Base-by-base conservation (phyloP, 2,329 filamentous ascomycete species). In the Neurospora crassa region DNA sequence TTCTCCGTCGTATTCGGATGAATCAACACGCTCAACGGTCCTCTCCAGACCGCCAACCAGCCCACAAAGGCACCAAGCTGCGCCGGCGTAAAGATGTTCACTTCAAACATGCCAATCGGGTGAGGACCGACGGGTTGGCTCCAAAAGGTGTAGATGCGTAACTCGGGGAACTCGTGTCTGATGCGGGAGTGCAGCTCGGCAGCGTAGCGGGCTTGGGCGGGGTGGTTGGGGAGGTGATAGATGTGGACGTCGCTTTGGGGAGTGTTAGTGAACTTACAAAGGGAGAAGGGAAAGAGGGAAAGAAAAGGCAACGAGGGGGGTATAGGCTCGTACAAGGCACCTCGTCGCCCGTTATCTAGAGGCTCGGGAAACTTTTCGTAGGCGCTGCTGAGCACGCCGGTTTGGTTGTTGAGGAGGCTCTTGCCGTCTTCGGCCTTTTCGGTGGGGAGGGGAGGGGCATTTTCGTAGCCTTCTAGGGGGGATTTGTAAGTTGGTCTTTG, bases 41-140 rank as follows among this genome's bases (percentile, higher is more conserved):
- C 94, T 5, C 94, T 86, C 81, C 94, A 90, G 71, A 97, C 88
- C 40, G 92, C 87, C 40, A 97, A 82, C 94, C 94, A 97, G 0
- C 92, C 87, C 47, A 97, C 83, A 77, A 97, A 96, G 0, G 94
- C 94, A 0, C 94, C 94, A 77, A 97, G 97, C 79, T 97, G 92
- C 3, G 89, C 90, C 0, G 94, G 94, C 0, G 90, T 93, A 79
- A 95, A 93, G 24, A 97, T 67, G 76, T 96, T 96, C 67, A 97
- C 93, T 81, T 97, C 94, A 77, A 97, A 97, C 93, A 97, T 97
- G 69, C 90, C 91, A 0, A 93, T 80, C 0, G 91, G 90, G 79
- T 97, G 94, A 0, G 94, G 94, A 0, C 94, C 94, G 40, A 97
- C 81, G 0, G 94, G 93, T 16, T 83, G 81, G 74, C 96, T 91